Evolutionary conservation across 495 filamentous ascomycete species (phyloP).

Genomic region (Aspergillus taichungensis): DNA sequence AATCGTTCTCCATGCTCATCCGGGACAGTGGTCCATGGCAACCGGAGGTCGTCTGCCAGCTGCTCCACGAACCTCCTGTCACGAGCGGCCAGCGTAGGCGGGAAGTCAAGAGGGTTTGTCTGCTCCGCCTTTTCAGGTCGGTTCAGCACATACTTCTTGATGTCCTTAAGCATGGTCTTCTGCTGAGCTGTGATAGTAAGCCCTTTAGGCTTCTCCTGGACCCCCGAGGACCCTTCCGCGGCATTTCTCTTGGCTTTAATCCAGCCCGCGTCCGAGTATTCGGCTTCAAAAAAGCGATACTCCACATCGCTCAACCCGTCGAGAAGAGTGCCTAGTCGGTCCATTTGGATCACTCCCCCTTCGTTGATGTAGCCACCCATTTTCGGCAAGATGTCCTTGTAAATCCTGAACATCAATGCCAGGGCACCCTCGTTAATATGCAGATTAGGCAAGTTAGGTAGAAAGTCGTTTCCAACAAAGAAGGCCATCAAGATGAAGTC

Average conservation of each 20-base stretch:
- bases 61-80: slow-evolving; percentile 91
- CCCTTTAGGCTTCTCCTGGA: slow-evolving; percentile 49
- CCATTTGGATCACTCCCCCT: slow-evolving; percentile 78
- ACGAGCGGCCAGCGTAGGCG: slow-evolving; percentile 63
- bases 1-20: slow-evolving; percentile 73
- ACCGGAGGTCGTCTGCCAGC: slow-evolving; percentile 68
- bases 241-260: slow-evolving; percentile 64
- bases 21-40: slow-evolving; percentile 73
- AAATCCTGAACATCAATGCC: slow-evolving; percentile 93
- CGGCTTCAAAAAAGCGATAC: slow-evolving; percentile 82
- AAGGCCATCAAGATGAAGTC: slow-evolving; percentile 99
- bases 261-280: slow-evolving; percentile 83
- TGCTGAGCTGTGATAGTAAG: slow-evolving; percentile 73
- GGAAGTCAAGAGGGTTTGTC: slow-evolving; percentile 56
- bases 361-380: slow-evolving; percentile 97
- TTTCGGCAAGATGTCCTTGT: slow-evolving; percentile 81
- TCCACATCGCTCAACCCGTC: slow-evolving; percentile 80
- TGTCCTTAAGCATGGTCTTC: slow-evolving; percentile 67
- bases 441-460: slow-evolving; percentile 90
- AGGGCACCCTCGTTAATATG: slow-evolving; percentile 98
- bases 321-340: slow-evolving; percentile 67
- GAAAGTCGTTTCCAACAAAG: slow-evolving; percentile 98
- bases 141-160: slow-evolving; percentile 72
- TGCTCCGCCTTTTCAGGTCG: slow-evolving; percentile 37
- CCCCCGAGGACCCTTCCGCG: slow-evolving; percentile 40